Base-by-base conservation (phyloP, 352 stramenopile genomes). In the Phytophthora multivora region DNA sequence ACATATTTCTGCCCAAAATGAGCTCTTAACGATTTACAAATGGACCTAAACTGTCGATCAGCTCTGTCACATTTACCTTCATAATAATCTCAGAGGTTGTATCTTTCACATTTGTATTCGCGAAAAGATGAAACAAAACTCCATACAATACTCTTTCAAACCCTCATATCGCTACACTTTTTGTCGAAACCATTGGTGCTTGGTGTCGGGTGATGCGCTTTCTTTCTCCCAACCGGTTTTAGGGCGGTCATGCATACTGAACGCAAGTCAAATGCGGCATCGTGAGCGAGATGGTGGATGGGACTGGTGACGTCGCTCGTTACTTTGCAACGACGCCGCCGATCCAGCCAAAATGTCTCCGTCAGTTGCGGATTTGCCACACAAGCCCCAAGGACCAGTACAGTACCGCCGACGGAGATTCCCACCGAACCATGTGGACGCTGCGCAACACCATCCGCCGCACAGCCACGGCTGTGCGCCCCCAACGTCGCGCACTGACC, bases 401-500 rank as follows among this genome's bases (percentile, higher is more conserved):
- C 28, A 33, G 28, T 33, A 64, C 31, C 13, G n/a, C 36, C 26
- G 28, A 21, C 28, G 2, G 30, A 51, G 9, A 30, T 26, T 18
- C 18, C 28, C 10, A 25, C 1, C 18, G 12, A 18, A 16, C 0
- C 12, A 73, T 73, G 65, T 69, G 65, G 65, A 51, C 51, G 33
- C 41, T 65, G 21, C 55, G 55, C 35, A 45, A 47, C 43, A 53
- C 51, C 19, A 40, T 74, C 25, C 59, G 54, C 48, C 66, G 57
- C 41, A 16, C 40, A 8, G 16, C 40, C 26, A 49, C n/a, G 19
- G 26, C 52, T 42, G 36, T 46, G 31, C 40, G 49, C 15, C 30
- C 41, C 4, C 46, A 65, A 23, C 36, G 63, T 12, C 73, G 73
- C 25, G 35, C 66, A 9, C 56, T 80, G 21, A 83, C 71, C 1